Evolutionary conservation across 306 rosid species (phyloP).

Genomic region (Lupinus albus): DNA sequence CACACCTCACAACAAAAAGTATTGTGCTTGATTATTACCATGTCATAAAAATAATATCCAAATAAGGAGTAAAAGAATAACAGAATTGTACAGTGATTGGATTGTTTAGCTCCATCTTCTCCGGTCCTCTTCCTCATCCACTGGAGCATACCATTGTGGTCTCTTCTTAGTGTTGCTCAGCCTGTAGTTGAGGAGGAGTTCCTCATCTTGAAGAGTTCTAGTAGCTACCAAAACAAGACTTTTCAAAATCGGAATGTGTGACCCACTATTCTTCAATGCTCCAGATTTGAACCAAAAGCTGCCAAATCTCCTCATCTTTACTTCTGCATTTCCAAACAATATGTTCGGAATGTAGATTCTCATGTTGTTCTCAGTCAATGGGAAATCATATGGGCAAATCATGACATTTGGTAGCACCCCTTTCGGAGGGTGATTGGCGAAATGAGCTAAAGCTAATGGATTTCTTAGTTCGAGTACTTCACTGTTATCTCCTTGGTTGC

Average conservation of each 20-base stretch:
- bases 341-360: constrained; percentile 79
- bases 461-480: constrained; percentile 70
- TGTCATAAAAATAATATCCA: constrained; percentile 9
- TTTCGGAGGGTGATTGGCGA: constrained; percentile 83
- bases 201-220: constrained; percentile 76
- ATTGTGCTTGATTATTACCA: neutral
- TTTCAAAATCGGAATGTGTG: constrained; percentile 61
- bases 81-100: too few species aligned
- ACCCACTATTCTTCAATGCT: constrained; percentile 47
- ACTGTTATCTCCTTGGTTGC: constrained; percentile 39
- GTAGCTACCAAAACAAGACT: constrained; percentile 80
- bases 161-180: constrained; percentile 72
- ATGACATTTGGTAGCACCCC: constrained; percentile 81
- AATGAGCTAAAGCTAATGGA: constrained; percentile 86
- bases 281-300: constrained; percentile 77
- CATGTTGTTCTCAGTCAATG: constrained; percentile 69
- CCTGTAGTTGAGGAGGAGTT: constrained; percentile 77
- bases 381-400: constrained; percentile 91
- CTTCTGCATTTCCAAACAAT: constrained; percentile 64
- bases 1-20: neutral
- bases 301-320: constrained; percentile 54
- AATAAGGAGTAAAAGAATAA: constrained; percentile 18
- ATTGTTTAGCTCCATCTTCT: constrained; percentile 55
- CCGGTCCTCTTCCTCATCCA: constrained; percentile 79
- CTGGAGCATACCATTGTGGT: constrained; percentile 80